These are phyloP conservation scores for Flaveria ramosissima DNA, from an alignment of 129 eudicot genomes.

Conservation along the genomic window DNA sequence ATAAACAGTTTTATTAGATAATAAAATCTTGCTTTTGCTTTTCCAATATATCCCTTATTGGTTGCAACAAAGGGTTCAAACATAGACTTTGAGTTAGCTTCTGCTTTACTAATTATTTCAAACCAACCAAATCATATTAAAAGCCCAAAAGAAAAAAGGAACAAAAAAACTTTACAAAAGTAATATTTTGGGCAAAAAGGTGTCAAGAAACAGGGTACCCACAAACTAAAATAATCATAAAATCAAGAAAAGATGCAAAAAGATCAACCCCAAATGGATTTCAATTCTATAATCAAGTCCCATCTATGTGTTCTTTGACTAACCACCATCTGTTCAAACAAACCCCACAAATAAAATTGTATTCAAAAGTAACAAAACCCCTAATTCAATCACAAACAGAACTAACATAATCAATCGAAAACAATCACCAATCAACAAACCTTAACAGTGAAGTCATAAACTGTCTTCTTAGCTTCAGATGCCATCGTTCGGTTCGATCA, in stretches of 20 bases:
- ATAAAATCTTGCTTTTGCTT: not conserved
- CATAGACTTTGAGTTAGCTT: no score
- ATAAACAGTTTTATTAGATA: not conserved
- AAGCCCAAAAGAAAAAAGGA: not conserved
- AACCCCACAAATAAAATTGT: not conserved
- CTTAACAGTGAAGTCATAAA: slow-evolving; percentile 92
- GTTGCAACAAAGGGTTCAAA: not conserved
- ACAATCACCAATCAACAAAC: slow-evolving; percentile 31
- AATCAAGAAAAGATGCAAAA: slow-evolving; percentile 15
- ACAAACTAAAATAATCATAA: slow-evolving; percentile 21
- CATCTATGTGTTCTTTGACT: not conserved
- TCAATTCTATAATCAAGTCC: not conserved
- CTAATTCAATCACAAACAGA: slow-evolving; percentile 10
- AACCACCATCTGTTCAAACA: no score
- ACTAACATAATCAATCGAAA: not conserved
- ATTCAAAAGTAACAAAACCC: not conserved
- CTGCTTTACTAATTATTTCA: no score
- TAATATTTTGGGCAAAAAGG: not conserved
- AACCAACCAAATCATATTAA: not conserved
- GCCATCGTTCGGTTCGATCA: slow-evolving; percentile 62
- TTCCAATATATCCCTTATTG: not conserved
- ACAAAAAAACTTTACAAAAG: not conserved
- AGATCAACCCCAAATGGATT: slow-evolving; percentile 10
- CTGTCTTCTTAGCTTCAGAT: slow-evolving; percentile 47
- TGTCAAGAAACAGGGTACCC: not conserved